Conservation (phyloP, 23 red algal species). For the Cyanidiococcus yangmingshanensis region DNA sequence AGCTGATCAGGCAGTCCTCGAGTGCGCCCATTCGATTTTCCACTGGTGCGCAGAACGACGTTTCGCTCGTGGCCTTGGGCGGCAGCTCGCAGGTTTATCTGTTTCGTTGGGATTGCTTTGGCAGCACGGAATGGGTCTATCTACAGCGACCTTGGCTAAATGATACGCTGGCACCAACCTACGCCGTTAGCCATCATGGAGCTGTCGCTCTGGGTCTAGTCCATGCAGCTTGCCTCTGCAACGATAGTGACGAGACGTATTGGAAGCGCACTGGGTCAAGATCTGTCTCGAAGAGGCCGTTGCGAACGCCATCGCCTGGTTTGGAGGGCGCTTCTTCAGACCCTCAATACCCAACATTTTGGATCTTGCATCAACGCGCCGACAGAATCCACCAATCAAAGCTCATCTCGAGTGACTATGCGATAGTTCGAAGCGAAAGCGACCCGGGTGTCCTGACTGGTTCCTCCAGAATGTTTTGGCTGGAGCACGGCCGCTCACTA, state of each 20-base stretch:
- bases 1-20: not conserved
- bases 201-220: not conserved
- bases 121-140: not conserved
- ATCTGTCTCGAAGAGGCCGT: no score
- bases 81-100: not conserved
- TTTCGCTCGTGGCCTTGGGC: not conserved
- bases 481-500: not conserved
- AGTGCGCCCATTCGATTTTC: not conserved
- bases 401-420: not conserved
- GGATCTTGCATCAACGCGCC: not conserved
- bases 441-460: not conserved
- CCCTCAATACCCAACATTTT: not conserved
- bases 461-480: not conserved
- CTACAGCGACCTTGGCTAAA: not conserved
- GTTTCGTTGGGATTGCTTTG: not conserved
- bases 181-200: not conserved
- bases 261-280: no score
- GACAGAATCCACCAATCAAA: not conserved
- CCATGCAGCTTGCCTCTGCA: not conserved
- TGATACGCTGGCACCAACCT: not conserved
- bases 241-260: no score
- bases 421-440: not conserved
- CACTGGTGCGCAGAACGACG: not conserved
- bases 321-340: no score
- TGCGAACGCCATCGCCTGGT: no score